Base-by-base conservation (phyloP, 345 rosid genomes). In the Moringa oleifera region DNA sequence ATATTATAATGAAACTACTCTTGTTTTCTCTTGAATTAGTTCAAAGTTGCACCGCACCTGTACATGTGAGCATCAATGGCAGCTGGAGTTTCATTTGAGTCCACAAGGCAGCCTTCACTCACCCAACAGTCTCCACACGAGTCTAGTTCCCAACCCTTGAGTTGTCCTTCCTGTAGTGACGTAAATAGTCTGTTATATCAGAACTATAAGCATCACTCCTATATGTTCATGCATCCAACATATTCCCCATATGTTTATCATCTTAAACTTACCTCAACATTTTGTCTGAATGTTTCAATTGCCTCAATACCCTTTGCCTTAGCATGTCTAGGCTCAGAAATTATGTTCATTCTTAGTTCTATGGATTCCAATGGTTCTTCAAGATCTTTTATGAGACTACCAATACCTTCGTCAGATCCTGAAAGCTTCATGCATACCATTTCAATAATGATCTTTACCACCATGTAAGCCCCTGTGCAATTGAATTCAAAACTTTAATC, bases 91-190 rank as follows among this genome's bases (percentile, higher is more conserved):
- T 90, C 94, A 54, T 86, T 81, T 8, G 86, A 79, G 73, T 90
- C 97, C 6, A 83, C 96, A 5, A 93, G 94, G 71, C 98, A 90
- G 20, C 97, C 98, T 73, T 89, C 94, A 52, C 77, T 88, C 21
- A 93, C 98, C 90, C 89, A 90, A 68, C 98, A 93, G 24, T 93
- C 96, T 20, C 97, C 96, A 59, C 98, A 90, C 0, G 87, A 74
- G 47, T 83, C 98, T 63, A 93, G 18, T 72, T 90, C 89, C 98
- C 96, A 93, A 0, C 96, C 96, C 67, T 73, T 68, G 8, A 90
- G 61, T 68, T 67, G 52, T 47, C 94, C 94, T 59, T 83, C 89
- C 98, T 93, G 51, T 36, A 28, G 50, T 0, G 15, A 62, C 51
- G 61, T 11, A 15, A 54, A 24, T 20, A 18, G 24, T 52, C 19